Evolutionary conservation across 495 filamentous ascomycete species (phyloP), one percentile per base, ranked within the genome.

Genomic region (Rusavskia elegans): DNA sequence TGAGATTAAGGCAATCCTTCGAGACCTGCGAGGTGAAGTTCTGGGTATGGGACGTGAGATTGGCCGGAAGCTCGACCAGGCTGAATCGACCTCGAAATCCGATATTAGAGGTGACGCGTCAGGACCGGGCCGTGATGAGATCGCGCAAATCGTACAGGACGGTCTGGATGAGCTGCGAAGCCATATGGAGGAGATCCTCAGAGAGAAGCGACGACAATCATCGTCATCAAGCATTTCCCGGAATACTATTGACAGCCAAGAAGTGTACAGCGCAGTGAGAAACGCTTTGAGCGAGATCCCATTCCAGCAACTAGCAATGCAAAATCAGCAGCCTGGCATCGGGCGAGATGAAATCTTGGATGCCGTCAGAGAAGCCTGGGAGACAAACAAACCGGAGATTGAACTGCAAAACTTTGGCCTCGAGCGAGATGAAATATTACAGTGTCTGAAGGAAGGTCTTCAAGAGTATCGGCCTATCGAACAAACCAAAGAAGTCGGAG

Each of bases 1-100:
- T 52, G 85, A 94, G 64, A 85, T 95, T 37, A 98, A 96, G 66
- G 81, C 84, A 2, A 69, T 93, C 16, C 83, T 95, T 13, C 81
- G 87, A 39, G 89, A 96, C 57, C 72, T 98, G 37, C 82, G 89
- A 17, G 86, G 89, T 13, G 89, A 97, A 60, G 89, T 97, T 8
- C 76, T 96, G 2, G 88, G 86, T 4, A 95, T 96, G 90, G 87
- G 88, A 5, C 73, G 88, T 52, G 82, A 95, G 57, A 74, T 96
- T 27, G 87, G 82, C 29, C 78, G 84, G n/a, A 81, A 84, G 60
- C 71, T 96, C 2, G 87, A 95, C 50, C 76, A 85, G 41, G 71
- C 75, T 2, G 75, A 79, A 29, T 61, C 64, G 32, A 63, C 65
- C 29, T 65, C 65, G 25, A 63, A 64, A 11, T 70, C 71, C 19